phyloP scores from a whole-genome alignment of 805 yeast species.

The Wickerhamiella lipophila region DNA sequence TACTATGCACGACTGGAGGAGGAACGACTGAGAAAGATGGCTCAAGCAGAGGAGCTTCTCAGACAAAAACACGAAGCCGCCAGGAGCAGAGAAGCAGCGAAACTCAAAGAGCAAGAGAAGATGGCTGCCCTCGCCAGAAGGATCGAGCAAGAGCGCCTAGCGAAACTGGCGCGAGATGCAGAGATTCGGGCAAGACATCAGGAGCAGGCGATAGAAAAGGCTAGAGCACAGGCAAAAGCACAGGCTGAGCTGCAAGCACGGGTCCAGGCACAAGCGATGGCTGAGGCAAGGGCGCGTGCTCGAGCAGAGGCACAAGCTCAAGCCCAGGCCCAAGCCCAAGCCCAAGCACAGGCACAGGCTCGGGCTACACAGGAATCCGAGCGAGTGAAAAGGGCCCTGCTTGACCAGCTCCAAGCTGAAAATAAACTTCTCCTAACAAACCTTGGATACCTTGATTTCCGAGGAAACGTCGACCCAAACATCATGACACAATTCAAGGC shows the following conservation, averaged over 20 bases:
- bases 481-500: not conserved
- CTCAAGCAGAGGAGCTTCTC: not conserved
- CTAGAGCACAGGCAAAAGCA: too few species aligned
- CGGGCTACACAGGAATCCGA: slow-evolving; percentile 8
- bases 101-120: not conserved
- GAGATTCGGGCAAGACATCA: not conserved
- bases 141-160: not conserved
- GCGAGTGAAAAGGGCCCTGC: not conserved
- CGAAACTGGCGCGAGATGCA: not conserved
- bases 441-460: not conserved
- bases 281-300: not conserved
- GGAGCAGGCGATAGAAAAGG: too few species aligned
- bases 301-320: not conserved
- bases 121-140: not conserved
- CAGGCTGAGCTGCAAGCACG: slow-evolving; percentile 7
- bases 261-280: slow-evolving; percentile 13
- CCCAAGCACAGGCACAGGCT: not conserved
- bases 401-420: not conserved
- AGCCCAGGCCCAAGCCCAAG: not conserved
- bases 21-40: not conserved
- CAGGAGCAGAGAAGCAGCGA: not conserved
- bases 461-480: not conserved
- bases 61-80: too few species aligned
- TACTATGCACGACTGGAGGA: not conserved
- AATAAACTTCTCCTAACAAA: not conserved